Conservation (phyloP, 139 green algal genomes). For the Astrephomene gubernaculifera region DNA sequence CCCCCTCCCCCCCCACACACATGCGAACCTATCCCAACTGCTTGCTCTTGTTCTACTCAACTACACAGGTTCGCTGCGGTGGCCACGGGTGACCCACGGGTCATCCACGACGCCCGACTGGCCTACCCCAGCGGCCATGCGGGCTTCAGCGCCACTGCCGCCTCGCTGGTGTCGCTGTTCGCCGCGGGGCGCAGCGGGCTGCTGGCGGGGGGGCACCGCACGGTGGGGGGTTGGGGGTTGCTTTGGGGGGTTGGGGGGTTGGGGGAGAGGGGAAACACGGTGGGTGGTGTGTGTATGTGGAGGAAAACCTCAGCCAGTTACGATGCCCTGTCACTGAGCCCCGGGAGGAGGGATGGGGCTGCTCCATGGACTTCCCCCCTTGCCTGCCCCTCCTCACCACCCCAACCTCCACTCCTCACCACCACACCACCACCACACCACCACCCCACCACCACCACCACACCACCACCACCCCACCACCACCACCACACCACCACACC, state of each 20-base stretch:
- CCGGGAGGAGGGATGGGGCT: background rate
- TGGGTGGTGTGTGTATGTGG: background rate
- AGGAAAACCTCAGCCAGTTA: background rate
- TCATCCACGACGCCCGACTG: background rate
- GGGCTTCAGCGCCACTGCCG: slow-evolving; percentile 12
- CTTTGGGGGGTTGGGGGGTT: background rate
- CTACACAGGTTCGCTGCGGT: slow-evolving; percentile 17
- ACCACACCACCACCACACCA: background rate
- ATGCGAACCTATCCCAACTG: too few relatives aligned
- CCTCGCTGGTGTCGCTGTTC: background rate
- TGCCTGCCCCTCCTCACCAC: background rate
- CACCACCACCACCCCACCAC: background rate
- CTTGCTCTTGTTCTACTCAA: too few relatives aligned
- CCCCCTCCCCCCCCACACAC: background rate
- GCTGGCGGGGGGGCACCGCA: background rate
- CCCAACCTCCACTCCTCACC: background rate
- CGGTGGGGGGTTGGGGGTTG: background rate
- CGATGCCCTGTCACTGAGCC: background rate
- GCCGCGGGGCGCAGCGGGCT: background rate
- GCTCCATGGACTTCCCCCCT: background rate
- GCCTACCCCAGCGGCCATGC: slow-evolving; percentile 32
- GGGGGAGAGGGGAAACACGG: background rate
- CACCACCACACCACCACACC: background rate
- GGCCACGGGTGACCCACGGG: background rate
- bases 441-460: background rate